These are phyloP conservation scores for Didymella sp. DNA, from an alignment of 2,329 filamentous ascomycete species.

Conservation along the genomic window DNA sequence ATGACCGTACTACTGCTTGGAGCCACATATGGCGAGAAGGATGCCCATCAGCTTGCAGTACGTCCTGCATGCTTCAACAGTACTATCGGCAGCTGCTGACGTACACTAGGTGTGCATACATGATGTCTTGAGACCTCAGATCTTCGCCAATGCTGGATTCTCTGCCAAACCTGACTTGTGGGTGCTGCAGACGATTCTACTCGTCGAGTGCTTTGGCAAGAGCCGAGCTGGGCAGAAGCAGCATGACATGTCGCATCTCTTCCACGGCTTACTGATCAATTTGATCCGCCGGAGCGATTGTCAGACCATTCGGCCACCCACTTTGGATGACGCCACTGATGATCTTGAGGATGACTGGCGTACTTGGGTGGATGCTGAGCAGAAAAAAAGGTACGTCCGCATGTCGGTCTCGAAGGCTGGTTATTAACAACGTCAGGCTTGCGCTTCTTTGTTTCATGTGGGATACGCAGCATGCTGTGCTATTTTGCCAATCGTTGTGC, in stretches of 20 bases:
- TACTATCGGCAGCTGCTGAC: slow-evolving; percentile 1
- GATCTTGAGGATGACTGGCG: slow-evolving; percentile 59
- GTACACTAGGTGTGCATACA: slow-evolving; percentile 61
- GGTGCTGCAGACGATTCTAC: slow-evolving; percentile 66
- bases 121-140: slow-evolving; percentile 64
- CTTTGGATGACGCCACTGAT: slow-evolving; percentile 44
- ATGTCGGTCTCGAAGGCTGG: background rate
- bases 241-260: slow-evolving; percentile 68
- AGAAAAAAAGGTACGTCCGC: slow-evolving; percentile 60
- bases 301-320: slow-evolving; percentile 54
- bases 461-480: slow-evolving; percentile 69
- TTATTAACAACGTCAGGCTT: slow-evolving; percentile 45
- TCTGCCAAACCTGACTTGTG: slow-evolving; percentile 66
- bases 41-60: slow-evolving; percentile 65
- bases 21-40: slow-evolving; percentile 66
- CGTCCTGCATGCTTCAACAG: slow-evolving; percentile 14
- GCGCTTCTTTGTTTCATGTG: slow-evolving; percentile 70
- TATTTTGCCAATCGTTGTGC: slow-evolving; percentile 71
- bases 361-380: slow-evolving; percentile 62
- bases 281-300: slow-evolving; percentile 62
- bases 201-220: slow-evolving; percentile 71
- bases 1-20: slow-evolving; percentile 65
- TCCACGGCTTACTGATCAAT: slow-evolving; percentile 63
- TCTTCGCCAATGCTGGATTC: slow-evolving; percentile 66
- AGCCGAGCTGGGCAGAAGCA: slow-evolving; percentile 68